Evolutionary conservation across 192 early-diverging fungal genomes (phyloP), one percentile per base, ranked within the genome.

Genomic region (Gigaspora rosea): DNA sequence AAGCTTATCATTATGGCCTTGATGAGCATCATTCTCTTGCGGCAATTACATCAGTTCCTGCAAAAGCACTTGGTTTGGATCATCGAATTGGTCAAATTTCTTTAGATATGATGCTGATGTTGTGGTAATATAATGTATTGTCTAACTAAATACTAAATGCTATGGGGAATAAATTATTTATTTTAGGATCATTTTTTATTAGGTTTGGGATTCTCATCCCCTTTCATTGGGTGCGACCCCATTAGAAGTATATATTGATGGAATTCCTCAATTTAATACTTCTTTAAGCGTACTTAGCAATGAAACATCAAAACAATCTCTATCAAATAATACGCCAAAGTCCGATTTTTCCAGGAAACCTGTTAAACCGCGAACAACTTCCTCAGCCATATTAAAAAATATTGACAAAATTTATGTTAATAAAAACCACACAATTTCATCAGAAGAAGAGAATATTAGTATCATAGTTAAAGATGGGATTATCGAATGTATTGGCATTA

Each of bases 91-190:
- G 94, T 2, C 82, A 80, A 50, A 79, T 95, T 47, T 81, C 80
- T 22, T 68, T 80, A 3, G 91, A 27, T 92, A 91, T 80, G 94
- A 95, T 85, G 94, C 94, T 10, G 94, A 95, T 80, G 75, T 93
- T 35, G 92, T 94, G 9, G 64, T 73, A 61, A 41, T 56, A 41
- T 41, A 6, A 41, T 41, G 41, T 2, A 41, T 41, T 3, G 27
- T 27, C 27, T 27, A 2, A 41, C 7, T 1, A 2, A 41, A 41
- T 41, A 6, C 4, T 27, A 41, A 6, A 41, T 41, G 41, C 41
- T 6, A 41, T 41, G 41, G 3, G 7, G 41, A 41, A 6, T 41
- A 2, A 41, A 41, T 41, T 41, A 27, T 41, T 41, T 41, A 41
- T 41, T n/a, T 41, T 41, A 41, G 0, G 41, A 2, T 41, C 2